Base-by-base conservation (phyloP, 2,329 filamentous ascomycete species). In the Corynespora cassiicola region DNA sequence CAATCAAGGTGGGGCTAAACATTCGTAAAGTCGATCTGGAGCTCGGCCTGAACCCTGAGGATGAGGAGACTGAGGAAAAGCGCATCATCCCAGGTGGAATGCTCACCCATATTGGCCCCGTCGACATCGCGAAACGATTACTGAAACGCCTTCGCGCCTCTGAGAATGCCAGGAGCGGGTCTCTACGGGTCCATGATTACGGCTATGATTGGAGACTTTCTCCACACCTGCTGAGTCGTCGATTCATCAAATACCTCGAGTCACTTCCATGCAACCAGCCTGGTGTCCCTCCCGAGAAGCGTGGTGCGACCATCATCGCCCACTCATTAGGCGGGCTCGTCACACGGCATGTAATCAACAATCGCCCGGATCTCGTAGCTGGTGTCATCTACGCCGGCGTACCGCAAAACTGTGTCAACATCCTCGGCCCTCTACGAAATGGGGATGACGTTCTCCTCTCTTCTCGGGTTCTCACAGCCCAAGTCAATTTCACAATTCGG, bases 161-260 rank as follows among this genome's bases (percentile, higher is more conserved):
- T 50, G 83, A 89, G 9, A 95, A 95, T 56, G 83, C 81, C 2
- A 78, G 80, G 35, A 77, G 74, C 4, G 89, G 88, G 6, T 85
- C 80, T 47, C 72, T 96, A 5, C 79, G 90, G 30, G 80, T 96
- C 1, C 90, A 90, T 75, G 86, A 96, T 56, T 97, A 92, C 61
- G 90, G 91, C 12, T 97, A 96, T 57, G 92, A 97, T 69, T 97
- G 92, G 92, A 80, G 92, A 11, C 73, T 96, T 24, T 94, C 88
- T 48, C 92, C 92, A 1, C 80, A 86, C 57, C 73, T 90, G 1
- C 77, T 94, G 0, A 90, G 87, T 3, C 75, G 77, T 29, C 82
- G 82, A 45, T 73, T 97, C n/a, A 81, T 85, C 22, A 70, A 79
- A 12, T 96, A 88, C 56, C 73, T 97, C 10, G 82, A 87, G 58